phyloP scores from a whole-genome alignment of 495 filamentous ascomycete genomes.

The Penicillium atrosanguineum region DNA sequence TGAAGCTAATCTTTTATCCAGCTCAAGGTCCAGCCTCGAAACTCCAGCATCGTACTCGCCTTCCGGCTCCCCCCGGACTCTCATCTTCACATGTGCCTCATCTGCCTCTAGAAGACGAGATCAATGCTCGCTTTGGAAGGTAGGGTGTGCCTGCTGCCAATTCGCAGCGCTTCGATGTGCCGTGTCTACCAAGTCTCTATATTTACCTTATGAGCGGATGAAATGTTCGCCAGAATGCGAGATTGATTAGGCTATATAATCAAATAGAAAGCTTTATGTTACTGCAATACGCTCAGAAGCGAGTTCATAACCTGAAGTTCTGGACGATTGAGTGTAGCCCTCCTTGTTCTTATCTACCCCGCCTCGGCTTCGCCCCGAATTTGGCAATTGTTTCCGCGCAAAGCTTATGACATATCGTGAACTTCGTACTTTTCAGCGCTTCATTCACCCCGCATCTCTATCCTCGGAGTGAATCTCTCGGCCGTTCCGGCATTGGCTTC shows the following conservation, averaged over 20 bases:
- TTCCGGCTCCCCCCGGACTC: constrained; percentile 12
- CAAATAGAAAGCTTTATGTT: not conserved
- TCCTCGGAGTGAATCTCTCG: too few species aligned
- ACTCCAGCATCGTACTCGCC: constrained; percentile 28
- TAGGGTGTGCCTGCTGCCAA: not conserved
- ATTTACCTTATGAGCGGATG: not conserved
- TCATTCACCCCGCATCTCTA: too few species aligned
- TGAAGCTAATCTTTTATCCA: not conserved
- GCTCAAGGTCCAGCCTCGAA: constrained; percentile 2
- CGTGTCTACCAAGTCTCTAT: not conserved
- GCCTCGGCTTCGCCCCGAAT: not conserved
- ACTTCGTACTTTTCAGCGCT: too few species aligned
- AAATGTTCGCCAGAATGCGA: not conserved
- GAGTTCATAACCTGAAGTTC: not conserved
- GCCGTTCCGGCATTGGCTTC: too few species aligned
- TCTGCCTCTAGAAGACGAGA: constrained; percentile 19
- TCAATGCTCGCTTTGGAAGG: constrained; percentile 22
- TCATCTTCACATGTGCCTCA: constrained; percentile 10
- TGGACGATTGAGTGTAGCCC: not conserved
- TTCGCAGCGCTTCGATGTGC: not conserved
- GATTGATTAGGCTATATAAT: not conserved
- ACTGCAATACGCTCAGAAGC: not conserved
- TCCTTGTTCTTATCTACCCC: not conserved
- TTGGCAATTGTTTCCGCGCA: too few species aligned
- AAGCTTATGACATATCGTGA: too few species aligned